phyloP scores from a whole-genome alignment of 2,329 filamentous ascomycete species.

The Pseudogymnoascus sp. region DNA sequence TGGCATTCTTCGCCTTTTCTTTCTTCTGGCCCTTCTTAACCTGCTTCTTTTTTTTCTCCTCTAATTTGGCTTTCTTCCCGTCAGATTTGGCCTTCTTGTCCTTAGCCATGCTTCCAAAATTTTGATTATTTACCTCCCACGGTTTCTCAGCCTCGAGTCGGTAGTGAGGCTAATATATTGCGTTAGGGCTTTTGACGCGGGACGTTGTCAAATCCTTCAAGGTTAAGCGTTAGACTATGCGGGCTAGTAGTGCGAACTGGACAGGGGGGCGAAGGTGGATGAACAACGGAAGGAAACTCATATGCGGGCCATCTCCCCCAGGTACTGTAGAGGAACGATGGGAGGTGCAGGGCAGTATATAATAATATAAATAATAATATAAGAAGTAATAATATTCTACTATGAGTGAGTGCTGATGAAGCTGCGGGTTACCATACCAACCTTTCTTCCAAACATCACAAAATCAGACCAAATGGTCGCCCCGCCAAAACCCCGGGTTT shows the following conservation, averaged over 20 bases:
- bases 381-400: background rate
- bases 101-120: constrained; percentile 37
- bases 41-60: constrained; percentile 67
- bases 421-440: background rate
- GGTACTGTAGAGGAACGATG: background rate
- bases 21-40: constrained; percentile 88
- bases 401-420: background rate
- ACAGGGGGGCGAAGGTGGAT: background rate
- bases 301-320: background rate
- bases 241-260: background rate
- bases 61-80: constrained; percentile 44
- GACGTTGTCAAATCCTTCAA: constrained; percentile 2
- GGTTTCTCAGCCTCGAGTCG: background rate
- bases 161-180: constrained; percentile 6
- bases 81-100: constrained; percentile 42
- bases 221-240: constrained; percentile 1
- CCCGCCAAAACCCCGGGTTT: background rate
- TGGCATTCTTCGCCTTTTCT: constrained; percentile 60
- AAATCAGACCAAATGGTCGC: background rate
- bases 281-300: background rate
- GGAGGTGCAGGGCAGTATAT: background rate
- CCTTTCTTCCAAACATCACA: background rate
- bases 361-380: background rate
- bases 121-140: background rate
- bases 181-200: constrained; percentile 3